Percentiles rank a stretch among this genome's conserved stretches.
Evolutionary conservation across 352 stramenopile genomes (phyloP).

Genomic region (Globisporangium nagaii): DNA sequence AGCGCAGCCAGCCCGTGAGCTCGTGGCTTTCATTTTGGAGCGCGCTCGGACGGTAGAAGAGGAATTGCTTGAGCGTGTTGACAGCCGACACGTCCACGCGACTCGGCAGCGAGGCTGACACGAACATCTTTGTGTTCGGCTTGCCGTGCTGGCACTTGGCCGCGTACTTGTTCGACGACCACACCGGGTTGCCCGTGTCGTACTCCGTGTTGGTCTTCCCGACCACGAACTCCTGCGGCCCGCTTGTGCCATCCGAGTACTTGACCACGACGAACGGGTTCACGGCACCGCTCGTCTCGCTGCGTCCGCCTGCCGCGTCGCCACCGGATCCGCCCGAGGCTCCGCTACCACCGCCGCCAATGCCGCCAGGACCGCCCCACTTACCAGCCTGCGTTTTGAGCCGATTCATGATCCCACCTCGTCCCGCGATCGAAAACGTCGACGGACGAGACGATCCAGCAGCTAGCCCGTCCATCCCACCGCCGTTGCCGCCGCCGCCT

Average conservation of each 20-base stretch:
- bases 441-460: slow-evolving; percentile 27
- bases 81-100: slow-evolving; percentile 56
- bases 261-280: slow-evolving; percentile 76
- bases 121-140: slow-evolving; percentile 52
- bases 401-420: slow-evolving; percentile 56
- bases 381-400: slow-evolving; percentile 60
- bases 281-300: slow-evolving; percentile 18
- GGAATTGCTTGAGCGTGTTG: slow-evolving; percentile 72
- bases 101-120: slow-evolving; percentile 47
- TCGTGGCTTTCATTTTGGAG: slow-evolving; percentile 21
- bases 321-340: slow-evolving; percentile 5
- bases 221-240: slow-evolving; percentile 51
- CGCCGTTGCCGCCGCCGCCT: not conserved
- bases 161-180: slow-evolving; percentile 62
- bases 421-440: slow-evolving; percentile 43
- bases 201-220: slow-evolving; percentile 87
- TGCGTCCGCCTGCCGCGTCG: not conserved
- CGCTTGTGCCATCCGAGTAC: slow-evolving; percentile 43
- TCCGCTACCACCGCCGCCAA: slow-evolving; percentile 12
- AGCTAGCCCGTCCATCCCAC: not conserved
- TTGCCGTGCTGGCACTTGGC: slow-evolving; percentile 62
- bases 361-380: slow-evolving; percentile 33
- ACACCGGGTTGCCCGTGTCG: slow-evolving; percentile 57
- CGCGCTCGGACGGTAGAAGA: slow-evolving; percentile 56
- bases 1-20: slow-evolving; percentile 57